Evolutionary conservation across 2,329 filamentous ascomycete genomes (phyloP).

Genomic region (Truncatella angustata): DNA sequence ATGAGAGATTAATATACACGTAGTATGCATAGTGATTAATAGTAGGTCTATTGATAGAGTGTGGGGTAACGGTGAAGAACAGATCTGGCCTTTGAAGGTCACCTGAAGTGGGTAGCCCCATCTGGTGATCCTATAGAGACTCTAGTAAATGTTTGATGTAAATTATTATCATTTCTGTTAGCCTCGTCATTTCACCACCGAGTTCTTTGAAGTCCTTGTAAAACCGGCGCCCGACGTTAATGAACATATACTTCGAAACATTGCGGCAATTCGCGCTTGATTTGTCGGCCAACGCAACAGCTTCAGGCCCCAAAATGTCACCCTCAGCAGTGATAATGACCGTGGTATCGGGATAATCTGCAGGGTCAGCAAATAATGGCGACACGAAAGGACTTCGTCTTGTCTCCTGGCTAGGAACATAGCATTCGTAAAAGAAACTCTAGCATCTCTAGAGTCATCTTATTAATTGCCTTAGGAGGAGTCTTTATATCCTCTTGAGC

Average conservation of each 20-base stretch:
- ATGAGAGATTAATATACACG: too few species aligned
- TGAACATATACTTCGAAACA: neutral
- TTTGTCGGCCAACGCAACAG: neutral
- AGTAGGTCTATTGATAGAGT: too few species aligned
- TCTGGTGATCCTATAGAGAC: too few species aligned
- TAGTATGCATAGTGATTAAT: too few species aligned
- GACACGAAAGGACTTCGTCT: neutral
- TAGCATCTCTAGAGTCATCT: neutral
- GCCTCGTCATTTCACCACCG: neutral
- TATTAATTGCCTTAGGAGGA: neutral
- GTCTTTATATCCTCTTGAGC: neutral
- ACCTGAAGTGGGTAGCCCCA: too few species aligned
- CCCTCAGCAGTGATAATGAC: slow-evolving; percentile 1
- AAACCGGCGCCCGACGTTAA: neutral
- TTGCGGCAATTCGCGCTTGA: neutral
- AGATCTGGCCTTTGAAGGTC: too few species aligned
- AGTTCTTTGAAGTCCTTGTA: neutral
- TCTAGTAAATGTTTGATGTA: neutral
- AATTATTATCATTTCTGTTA: neutral
- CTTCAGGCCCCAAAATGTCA: neutral
- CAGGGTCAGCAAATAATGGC: neutral
- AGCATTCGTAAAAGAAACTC: neutral
- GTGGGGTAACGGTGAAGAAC: too few species aligned
- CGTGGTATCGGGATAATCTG: neutral
- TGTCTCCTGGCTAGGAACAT: neutral